Evolutionary conservation across 1,139 yeast genomes (phyloP).

Genomic region (Meyerozyma guilliermondii): DNA sequence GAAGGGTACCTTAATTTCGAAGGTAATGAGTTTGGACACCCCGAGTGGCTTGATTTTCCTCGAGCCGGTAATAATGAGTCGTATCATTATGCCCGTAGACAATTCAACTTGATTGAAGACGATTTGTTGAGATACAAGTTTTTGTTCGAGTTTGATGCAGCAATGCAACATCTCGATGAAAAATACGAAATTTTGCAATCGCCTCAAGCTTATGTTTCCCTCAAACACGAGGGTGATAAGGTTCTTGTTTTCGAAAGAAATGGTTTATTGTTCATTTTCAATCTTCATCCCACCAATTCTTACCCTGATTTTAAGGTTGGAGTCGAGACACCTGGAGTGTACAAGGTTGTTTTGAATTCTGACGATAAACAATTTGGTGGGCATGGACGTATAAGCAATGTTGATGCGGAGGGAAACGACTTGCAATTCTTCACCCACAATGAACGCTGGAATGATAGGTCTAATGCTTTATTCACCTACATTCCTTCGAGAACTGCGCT

Average conservation of each 20-base stretch:
- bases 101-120: conserved; percentile 82
- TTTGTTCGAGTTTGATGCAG: conserved; percentile 73
- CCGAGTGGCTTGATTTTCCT: conserved; percentile 98
- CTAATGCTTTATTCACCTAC: conserved; percentile 74
- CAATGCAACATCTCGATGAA: conserved; percentile 74
- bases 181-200: conserved; percentile 68
- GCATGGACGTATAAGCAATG: conserved; percentile 63
- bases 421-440: conserved; percentile 61
- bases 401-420: conserved; percentile 25
- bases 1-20: conserved; percentile 95
- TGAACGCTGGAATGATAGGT: conserved; percentile 74
- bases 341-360: conserved; percentile 68
- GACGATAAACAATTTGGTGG: conserved; percentile 79
- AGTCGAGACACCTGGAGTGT: conserved; percentile 72
- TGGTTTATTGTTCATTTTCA: conserved; percentile 78
- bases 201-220: conserved; percentile 79
- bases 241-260: conserved; percentile 86
- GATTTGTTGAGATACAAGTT: conserved; percentile 72
- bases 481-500: conserved; percentile 80
- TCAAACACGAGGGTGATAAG: conserved; percentile 85
- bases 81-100: conserved; percentile 92
- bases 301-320: conserved; percentile 87
- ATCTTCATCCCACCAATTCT: conserved; percentile 82
- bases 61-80: conserved; percentile 83
- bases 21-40: conserved; percentile 98